Evolutionary conservation across 441 rosid genomes (phyloP), one percentile per base, ranked within the genome.

Genomic region (Adansonia madagascariensis): DNA sequence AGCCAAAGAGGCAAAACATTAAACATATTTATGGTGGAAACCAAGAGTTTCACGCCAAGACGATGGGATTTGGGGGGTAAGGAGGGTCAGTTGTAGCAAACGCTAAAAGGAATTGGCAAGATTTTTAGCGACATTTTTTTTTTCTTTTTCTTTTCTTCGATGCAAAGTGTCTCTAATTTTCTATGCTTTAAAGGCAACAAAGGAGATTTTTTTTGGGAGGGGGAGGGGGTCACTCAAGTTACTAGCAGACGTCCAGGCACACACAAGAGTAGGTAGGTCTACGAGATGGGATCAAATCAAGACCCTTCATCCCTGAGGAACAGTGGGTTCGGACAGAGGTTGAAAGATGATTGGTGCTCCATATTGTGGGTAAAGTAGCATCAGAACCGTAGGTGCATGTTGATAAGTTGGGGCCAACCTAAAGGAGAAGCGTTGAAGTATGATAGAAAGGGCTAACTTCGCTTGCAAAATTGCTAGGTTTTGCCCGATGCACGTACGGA

Each of bases 371-470:
- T 96, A 89, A 6, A 96, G 87, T 52, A 96, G 82, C 97, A 96
- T 91, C 49, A 90, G 89, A 50, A 96, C 98, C 18, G 97, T 96
- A 0, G 99, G 99, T 24, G 99, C 98, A 49, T 96, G 98, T 76
- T 86, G 91, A 77, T 96, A 96, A 60, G 80, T 82, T 1, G 97
- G 95, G 20, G 98, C 92, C 84, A 96, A 78, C 52, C 62, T 86
- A 73, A 94, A 92, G 0, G 92, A 84, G 90, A 90, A 91, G n/a
- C 98, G 89, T 78, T 87, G 97, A 35, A 92, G 84, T 47, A 94
- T 82, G 44, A 90, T 77, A 0, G 97, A 90, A 0, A 96, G 85
- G 0, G 97, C 86, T 71, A 96, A 73, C 77, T 96, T 96, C 9
- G 98, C 92, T 41, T 94, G 97, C 84, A 96, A 77, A 49, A 94